Base-by-base conservation (phyloP, 306 rosid species). In the Cucumis cinereus region DNA sequence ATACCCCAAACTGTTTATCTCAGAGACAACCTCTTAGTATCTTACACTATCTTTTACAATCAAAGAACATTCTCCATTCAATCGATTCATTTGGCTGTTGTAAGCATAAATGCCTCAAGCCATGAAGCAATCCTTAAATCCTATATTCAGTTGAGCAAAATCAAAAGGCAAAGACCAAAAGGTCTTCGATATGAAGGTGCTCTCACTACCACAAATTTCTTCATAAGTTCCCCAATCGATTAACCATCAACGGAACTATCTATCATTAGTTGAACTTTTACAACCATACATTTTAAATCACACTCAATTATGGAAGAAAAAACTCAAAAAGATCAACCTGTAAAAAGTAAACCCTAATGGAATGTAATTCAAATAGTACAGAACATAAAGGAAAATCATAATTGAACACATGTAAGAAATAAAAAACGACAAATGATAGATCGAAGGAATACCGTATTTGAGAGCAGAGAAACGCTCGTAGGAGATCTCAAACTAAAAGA, bases 401-500 rank as follows among this genome's bases (percentile, higher is more conserved):
- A 69, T 5, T 10, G 43, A 41, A 11, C 53, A 58, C 1, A 75
- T 1, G 24, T 23, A 73, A 11, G 35, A 77, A 49, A 77, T 11
- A 20, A 4, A 13, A 58, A n/a, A 6, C 22, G 40, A 38, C 12
- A 36, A 73, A 23, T 2, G 13, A 33, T 12, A 52, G 55, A 52
- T 15, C 6, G n/a, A 71, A 22, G 28, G 6, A n/a, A 20, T 79
- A 90, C 96, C 92, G 67, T 90, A 93, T 82, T 86, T 84, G 76
- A 89, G 88, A 81, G 96, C 76, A 61, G 92, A 82, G 81, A 90
- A 79, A 43, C 96, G 90, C 85, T 92, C 92, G 76, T 92, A 92
- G 75, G 98, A 92, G 79, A 92, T 90, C 91, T 90, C 94, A 74
- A 92, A 92, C 89, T 92, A 92, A 61, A 90, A 89, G 0, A 94